These are phyloP conservation scores for Solanum appendiculatum DNA, from an alignment of 257 asterid genomes.

Conservation along the genomic window DNA sequence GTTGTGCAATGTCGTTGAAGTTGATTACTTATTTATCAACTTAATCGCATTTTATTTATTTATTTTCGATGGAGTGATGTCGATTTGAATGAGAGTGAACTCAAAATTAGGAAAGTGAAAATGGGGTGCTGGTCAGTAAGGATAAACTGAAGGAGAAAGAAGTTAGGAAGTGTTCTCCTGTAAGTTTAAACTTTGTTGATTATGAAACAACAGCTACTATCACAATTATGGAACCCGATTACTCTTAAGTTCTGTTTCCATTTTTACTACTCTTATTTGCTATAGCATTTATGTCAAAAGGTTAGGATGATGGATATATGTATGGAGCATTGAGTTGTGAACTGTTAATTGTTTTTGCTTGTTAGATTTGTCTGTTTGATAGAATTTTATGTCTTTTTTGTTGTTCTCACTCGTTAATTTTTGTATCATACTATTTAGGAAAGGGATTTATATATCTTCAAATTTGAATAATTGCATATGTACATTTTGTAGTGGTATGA, in stretches of 20 bases:
- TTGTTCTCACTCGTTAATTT: background rate
- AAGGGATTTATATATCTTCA: background rate
- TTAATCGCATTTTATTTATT: background rate
- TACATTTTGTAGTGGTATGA: slow-evolving; percentile 71
- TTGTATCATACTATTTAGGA: background rate
- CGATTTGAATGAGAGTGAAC: background rate
- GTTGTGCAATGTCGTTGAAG: background rate
- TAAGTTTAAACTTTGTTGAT: background rate
- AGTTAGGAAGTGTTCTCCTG: background rate
- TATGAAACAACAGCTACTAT: background rate
- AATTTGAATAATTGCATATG: background rate
- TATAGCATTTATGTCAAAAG: background rate
- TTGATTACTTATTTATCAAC: background rate
- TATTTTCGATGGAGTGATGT: background rate
- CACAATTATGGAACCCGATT: background rate
- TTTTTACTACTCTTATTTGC: background rate
- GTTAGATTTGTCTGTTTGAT: background rate
- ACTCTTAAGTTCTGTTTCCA: background rate
- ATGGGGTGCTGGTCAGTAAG: background rate
- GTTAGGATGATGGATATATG: background rate
- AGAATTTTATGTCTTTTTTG: background rate
- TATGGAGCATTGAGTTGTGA: background rate
- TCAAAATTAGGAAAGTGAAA: background rate
- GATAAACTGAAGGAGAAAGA: background rate
- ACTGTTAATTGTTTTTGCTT: background rate